Evolutionary conservation across 1,284 basidiomycete species (phyloP).

Genomic region (Ceratobasidium sp.): DNA sequence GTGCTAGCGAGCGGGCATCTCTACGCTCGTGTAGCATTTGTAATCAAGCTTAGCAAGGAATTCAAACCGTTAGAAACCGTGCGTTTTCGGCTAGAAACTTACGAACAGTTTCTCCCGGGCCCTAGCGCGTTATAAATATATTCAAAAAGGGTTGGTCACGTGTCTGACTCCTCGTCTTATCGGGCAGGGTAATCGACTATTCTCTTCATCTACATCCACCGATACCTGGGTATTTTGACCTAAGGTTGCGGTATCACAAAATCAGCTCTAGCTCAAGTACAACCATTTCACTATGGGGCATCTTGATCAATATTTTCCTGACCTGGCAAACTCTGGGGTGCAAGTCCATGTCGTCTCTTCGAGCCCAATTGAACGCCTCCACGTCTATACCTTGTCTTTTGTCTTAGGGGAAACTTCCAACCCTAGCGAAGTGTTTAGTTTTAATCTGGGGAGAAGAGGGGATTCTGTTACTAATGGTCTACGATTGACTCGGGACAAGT

Average conservation of each 20-base stretch:
- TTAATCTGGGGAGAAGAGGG: slow-evolving; percentile 17
- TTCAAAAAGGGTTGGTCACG: too few relatives aligned
- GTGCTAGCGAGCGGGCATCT: too few relatives aligned
- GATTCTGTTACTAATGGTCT: slow-evolving; percentile 7
- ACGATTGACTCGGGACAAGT: slow-evolving; percentile 34
- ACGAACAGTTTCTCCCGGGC: too few relatives aligned
- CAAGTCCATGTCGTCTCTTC: slow-evolving; percentile 5
- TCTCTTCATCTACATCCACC: slow-evolving; percentile 4
- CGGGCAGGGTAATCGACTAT: slow-evolving; percentile 6
- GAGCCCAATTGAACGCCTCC: neutral
- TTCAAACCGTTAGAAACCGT: too few relatives aligned
- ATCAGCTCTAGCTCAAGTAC: too few relatives aligned
- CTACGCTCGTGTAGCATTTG: too few relatives aligned
- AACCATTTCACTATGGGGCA: slow-evolving; percentile 1
- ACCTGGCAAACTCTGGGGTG: slow-evolving; percentile 13
- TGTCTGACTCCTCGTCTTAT: too few relatives aligned
- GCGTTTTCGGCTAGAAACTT: too few relatives aligned
- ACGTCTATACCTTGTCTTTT: slow-evolving; percentile 26
- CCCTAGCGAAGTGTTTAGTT: neutral
- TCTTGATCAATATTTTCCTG: slow-evolving; percentile 13
- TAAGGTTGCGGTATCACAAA: too few relatives aligned
- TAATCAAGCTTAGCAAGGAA: too few relatives aligned
- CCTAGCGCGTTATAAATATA: too few relatives aligned
- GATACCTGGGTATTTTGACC: neutral
- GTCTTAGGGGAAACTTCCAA: neutral